Evolutionary conservation across 1,284 basidiomycete species (phyloP).

Genomic region (Volvariella surrecta): DNA sequence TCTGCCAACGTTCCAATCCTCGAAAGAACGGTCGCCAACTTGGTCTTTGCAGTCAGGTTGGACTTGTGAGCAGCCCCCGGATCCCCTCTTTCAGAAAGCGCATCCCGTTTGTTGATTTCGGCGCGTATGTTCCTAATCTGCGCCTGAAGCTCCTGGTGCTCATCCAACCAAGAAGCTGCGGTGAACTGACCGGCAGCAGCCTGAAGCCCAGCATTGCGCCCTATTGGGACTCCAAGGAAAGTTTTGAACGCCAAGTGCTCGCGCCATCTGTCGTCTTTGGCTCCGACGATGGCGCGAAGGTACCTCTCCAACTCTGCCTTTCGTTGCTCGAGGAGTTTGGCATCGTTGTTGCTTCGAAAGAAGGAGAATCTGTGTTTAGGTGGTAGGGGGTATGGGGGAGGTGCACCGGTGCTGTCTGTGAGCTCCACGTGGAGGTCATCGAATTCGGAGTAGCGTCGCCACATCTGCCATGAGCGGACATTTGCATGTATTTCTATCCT

Average conservation of each 20-base stretch:
- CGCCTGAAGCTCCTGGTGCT: slow-evolving; percentile 70
- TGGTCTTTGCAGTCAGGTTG: slow-evolving; percentile 78
- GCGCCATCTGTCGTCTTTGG: slow-evolving; percentile 79
- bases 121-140: slow-evolving; percentile 75
- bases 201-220: slow-evolving; percentile 32
- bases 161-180: slow-evolving; percentile 76
- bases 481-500: slow-evolving; percentile 74
- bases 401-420: slow-evolving; percentile 56
- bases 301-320: slow-evolving; percentile 75
- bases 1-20: slow-evolving; percentile 65
- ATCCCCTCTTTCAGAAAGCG: slow-evolving; percentile 70
- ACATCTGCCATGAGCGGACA: slow-evolving; percentile 87
- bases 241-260: slow-evolving; percentile 73
- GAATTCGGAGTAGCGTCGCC: slow-evolving; percentile 92
- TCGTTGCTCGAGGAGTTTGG: slow-evolving; percentile 64
- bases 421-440: slow-evolving; percentile 80
- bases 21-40: slow-evolving; percentile 66
- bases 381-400: slow-evolving; percentile 72
- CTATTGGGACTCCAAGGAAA: slow-evolving; percentile 79
- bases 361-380: slow-evolving; percentile 73
- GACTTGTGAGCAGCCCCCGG: slow-evolving; percentile 67
- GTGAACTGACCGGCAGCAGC: slow-evolving; percentile 46
- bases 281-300: slow-evolving; percentile 75
- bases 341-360: slow-evolving; percentile 39
- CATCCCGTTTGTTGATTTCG: slow-evolving; percentile 80